Conservation (phyloP, 305 asterid species). For the Fraxinus velutina region DNA sequence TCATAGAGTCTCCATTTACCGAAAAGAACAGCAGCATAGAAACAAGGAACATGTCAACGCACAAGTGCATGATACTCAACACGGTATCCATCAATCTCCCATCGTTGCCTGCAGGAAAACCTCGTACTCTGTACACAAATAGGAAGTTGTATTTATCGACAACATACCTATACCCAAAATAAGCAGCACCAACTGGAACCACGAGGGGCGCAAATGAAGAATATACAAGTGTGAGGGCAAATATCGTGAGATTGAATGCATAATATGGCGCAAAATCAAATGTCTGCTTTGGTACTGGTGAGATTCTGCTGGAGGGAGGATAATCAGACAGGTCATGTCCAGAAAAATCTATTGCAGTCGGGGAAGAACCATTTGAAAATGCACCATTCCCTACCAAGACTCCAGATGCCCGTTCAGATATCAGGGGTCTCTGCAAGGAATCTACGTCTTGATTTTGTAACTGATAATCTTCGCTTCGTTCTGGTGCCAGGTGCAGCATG, state of each 20-base stretch:
- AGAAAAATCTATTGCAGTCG: conserved; percentile 44
- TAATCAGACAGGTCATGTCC: conserved; percentile 80
- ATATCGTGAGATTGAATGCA: conserved; percentile 92
- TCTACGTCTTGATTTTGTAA: conserved; percentile 58
- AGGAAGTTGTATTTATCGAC: conserved; percentile 85
- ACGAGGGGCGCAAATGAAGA: conserved; percentile 88
- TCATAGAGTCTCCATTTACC: conserved; percentile 72
- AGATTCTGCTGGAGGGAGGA: conserved; percentile 91
- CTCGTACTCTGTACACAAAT: conserved; percentile 77
- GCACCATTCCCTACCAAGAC: conserved; percentile 41
- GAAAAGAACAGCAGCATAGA: conserved; percentile 83
- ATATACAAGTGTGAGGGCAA: conserved; percentile 84
- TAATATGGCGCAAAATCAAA: conserved; percentile 96
- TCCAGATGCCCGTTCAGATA: conserved; percentile 51
- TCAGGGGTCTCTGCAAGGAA: conserved; percentile 67
- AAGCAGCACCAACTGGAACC: conserved; percentile 86
- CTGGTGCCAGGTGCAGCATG: conserved; percentile 96
- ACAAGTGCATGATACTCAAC: conserved; percentile 69
- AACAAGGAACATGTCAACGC: conserved; percentile 68
- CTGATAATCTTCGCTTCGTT: conserved; percentile 66
- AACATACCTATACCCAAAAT: conserved; percentile 79
- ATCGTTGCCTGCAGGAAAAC: conserved; percentile 93
- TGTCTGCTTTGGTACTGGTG: conserved; percentile 92
- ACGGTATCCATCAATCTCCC: conserved; percentile 94
- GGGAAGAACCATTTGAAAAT: conserved; percentile 42